Evolutionary conservation across 371 early-diverging fungal genomes (phyloP).

Genomic region (Mucor circinelloides): DNA sequence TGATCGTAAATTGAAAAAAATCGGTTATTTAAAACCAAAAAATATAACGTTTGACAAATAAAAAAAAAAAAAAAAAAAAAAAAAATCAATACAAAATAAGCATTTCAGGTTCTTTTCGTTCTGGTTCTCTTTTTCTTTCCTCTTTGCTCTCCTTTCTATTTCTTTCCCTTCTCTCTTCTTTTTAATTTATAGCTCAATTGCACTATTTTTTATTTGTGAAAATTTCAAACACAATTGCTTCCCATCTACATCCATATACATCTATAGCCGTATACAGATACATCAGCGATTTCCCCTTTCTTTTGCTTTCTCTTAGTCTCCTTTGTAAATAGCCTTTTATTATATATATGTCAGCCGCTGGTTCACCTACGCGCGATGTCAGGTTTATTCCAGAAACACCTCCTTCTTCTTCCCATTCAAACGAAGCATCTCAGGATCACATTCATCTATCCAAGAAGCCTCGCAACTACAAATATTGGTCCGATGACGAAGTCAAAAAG

Average conservation of each 20-base stretch:
- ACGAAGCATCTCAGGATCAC: conserved; percentile 9
- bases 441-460: conserved; percentile 20
- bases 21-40: not conserved
- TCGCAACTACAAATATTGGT: conserved; percentile 30
- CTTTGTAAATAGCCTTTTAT: not conserved
- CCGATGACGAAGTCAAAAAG: conserved; percentile 27
- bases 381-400: conserved; percentile 10
- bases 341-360: conserved; percentile 10
- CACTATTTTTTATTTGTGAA: not conserved
- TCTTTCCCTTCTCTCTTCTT: not conserved
- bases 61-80: not conserved
- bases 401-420: not conserved
- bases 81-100: not conserved
- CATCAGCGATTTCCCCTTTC: not conserved
- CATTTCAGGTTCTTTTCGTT: not conserved
- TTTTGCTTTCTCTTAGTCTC: not conserved
- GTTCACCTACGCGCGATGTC: conserved; percentile 15
- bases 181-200: not conserved
- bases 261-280: not conserved
- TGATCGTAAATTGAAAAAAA: not conserved
- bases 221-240: not conserved
- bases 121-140: not conserved
- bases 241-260: not conserved
- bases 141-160: not conserved
- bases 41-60: not conserved